These are phyloP conservation scores for Blastocladiella britannica DNA, from an alignment of 192 early-diverging fungal species.

Conservation along the genomic window DNA sequence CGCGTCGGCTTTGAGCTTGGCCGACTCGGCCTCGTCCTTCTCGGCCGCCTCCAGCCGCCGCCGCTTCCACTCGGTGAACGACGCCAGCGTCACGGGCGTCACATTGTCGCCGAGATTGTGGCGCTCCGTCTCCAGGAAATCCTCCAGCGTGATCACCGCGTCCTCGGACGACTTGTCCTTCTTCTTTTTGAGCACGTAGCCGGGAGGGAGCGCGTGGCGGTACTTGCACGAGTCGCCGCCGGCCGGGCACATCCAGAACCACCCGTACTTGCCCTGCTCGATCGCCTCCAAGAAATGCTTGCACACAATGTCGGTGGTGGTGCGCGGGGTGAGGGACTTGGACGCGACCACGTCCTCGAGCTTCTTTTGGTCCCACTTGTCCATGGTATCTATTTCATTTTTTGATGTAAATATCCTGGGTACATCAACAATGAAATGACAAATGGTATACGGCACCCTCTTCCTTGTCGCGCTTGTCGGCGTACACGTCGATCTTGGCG, in stretches of 20 bases:
- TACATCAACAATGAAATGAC: too few relatives aligned
- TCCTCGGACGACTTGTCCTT: slow-evolving; percentile 52
- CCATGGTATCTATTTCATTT: slow-evolving; percentile 63
- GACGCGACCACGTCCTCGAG: slow-evolving; percentile 69
- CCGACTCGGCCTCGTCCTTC: slow-evolving; percentile 36
- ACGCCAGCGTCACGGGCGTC: slow-evolving; percentile 85
- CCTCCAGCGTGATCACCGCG: slow-evolving; percentile 78
- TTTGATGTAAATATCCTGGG: slow-evolving; percentile 2
- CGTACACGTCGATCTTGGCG: slow-evolving; percentile 83
- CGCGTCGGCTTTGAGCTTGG: slow-evolving; percentile 61
- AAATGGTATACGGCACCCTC: too few relatives aligned
- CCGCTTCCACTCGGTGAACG: slow-evolving; percentile 84
- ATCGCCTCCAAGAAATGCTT: slow-evolving; percentile 96
- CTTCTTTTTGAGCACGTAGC: slow-evolving; percentile 86
- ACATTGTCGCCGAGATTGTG: slow-evolving; percentile 78
- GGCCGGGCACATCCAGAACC: slow-evolving; percentile 99
- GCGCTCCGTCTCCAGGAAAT: slow-evolving; percentile 93
- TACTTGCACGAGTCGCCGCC: slow-evolving; percentile 88
- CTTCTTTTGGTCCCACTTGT: slow-evolving; percentile 82
- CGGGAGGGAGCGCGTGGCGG: slow-evolving; percentile 84
- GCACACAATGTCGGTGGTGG: slow-evolving; percentile 94
- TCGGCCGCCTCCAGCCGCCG: slow-evolving; percentile 51
- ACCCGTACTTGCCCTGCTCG: slow-evolving; percentile 84
- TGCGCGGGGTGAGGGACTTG: slow-evolving; percentile 63
- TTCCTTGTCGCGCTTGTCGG: slow-evolving; percentile 50